Base-by-base conservation (phyloP, 805 yeast genomes). In the Teunomyces pallodes region DNA sequence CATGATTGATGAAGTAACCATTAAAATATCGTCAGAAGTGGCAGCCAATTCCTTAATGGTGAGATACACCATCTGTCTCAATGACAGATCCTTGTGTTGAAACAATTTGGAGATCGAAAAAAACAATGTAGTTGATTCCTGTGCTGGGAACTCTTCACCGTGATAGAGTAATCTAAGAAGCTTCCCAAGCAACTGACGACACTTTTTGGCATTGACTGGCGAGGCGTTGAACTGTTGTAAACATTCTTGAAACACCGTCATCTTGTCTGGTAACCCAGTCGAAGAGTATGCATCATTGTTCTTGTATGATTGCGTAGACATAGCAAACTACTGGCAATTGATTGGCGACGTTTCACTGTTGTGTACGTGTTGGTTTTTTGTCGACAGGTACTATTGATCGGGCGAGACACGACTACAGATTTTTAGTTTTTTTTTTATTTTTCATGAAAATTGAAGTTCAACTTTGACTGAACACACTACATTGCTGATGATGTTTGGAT, bases 1-100 rank as follows among this genome's bases (percentile, higher is more conserved):
- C 97, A 94, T 94, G 63, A 94, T 91, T 26, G 96, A 90, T 2
- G 97, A 89, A 26, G 99, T 94, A 26, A 92, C 97, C 98, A 94
- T 94, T 67, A 94, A 80, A 48, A 90, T 90, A 68, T 94, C 97
- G 57, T 89, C 88, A 16, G 97, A 89, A 53, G 86, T 80, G 14
- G 84, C 70, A 43, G 92, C 81, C 53, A 94, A 79, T 67, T 92
- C 97, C 73, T 94, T 94, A 68, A 92, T 90, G 12, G 97, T 92
- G 65, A 94, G 76, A 63, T 92, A 94, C 13, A 92, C 96, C 74
- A 88, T 80, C 72, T 94, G 99, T 69, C 99, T 86, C 64, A 94
- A 79, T 0, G 90, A 76, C 13, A 87, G 82, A 63, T 87, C 91
- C 66, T 84, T 87, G 69, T 92, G 96, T 66, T 94, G 99, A 67